Evolutionary conservation across 2,329 filamentous ascomycete species (phyloP), one percentile per base, ranked within the genome.

Genomic region (Chaetothyriales sp.): DNA sequence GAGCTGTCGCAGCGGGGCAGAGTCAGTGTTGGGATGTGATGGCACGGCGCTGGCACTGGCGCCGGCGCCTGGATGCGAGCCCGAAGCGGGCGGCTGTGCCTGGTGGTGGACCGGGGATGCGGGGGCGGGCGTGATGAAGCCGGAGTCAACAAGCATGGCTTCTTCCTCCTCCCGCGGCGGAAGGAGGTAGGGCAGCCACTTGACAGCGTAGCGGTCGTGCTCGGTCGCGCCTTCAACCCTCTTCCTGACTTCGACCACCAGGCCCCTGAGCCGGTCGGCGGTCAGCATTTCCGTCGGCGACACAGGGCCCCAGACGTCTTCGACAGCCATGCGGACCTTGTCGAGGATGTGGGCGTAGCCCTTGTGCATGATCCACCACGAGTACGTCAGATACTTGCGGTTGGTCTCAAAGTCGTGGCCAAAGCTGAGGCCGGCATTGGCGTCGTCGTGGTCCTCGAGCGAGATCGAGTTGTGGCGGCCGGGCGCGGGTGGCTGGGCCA

Each of bases 351-450:
- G 81, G 58, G 82, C 80, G 82, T 89, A 97, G 44, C 92, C 92
- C 58, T 81, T 81, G 69, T 98, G 90, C 47, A 98, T 75, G 46
- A 98, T 73, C 89, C 90, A 98, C 92, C 92, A 98, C 69, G 88
- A 95, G 67, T 97, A 94, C 43, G 89, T 94, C 47, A 98, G 75
- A 65, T 97, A 98, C 64, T 86, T 86, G 61, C 89, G 78, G 69
- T 98, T 98, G 33, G 89, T 94, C 67, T 95, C 89, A 60, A 95
- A 95, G 67, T 98, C 92, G 67, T 86, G 90, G 45, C 89, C 89
- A 64, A 94, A 89, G 25, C 54, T 57, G 3, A 82, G 78, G 61
- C 89, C 85, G 50, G 90, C 86, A 62, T 85, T 84, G 65, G 92
- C 87, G 65, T 95, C 89, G 65, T 95, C 90, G 63, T 94, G 83